phyloP scores from a whole-genome alignment of 108 stramenopile species.

The Nitzschia sp. region DNA sequence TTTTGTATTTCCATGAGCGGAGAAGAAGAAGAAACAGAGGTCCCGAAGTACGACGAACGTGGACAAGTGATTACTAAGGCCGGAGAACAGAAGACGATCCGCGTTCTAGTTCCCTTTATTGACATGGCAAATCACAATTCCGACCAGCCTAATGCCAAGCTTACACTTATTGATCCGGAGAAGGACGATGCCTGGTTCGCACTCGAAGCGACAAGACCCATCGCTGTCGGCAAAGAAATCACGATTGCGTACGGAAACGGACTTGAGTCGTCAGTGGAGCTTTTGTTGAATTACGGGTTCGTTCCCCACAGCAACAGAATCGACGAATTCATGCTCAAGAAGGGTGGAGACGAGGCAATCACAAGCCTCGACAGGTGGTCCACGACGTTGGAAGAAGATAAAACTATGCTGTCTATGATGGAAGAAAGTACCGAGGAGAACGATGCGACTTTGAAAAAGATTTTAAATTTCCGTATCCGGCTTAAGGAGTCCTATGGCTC shows the following conservation, averaged over 20 bases:
- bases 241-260: conserved; percentile 62
- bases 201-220: conserved; percentile 57
- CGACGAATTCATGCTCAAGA: conserved; percentile 57
- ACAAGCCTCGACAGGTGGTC: conserved; percentile 54
- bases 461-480: conserved; percentile 41
- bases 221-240: conserved; percentile 61
- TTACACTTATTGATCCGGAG: conserved; percentile 71
- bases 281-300: conserved; percentile 73
- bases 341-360: conserved; percentile 63
- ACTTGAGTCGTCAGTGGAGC: conserved; percentile 54
- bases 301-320: conserved; percentile 54
- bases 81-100: conserved; percentile 34
- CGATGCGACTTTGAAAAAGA: conserved; percentile 21
- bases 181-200: conserved; percentile 79
- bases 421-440: conserved; percentile 8
- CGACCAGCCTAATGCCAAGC: conserved; percentile 51
- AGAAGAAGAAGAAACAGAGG: conserved; percentile 4
- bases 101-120: conserved; percentile 64
- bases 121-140: conserved; percentile 72
- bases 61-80: conserved; percentile 42
- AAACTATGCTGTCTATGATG: conserved; percentile 39
- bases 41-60: conserved; percentile 39
- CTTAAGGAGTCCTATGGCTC: conserved; percentile 41
- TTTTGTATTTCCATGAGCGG: conserved; percentile 45
- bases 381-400: conserved; percentile 74